Evolutionary conservation across 164 flowering plant genomes (phyloP).

Genomic region (Hamamelis virginiana): DNA sequence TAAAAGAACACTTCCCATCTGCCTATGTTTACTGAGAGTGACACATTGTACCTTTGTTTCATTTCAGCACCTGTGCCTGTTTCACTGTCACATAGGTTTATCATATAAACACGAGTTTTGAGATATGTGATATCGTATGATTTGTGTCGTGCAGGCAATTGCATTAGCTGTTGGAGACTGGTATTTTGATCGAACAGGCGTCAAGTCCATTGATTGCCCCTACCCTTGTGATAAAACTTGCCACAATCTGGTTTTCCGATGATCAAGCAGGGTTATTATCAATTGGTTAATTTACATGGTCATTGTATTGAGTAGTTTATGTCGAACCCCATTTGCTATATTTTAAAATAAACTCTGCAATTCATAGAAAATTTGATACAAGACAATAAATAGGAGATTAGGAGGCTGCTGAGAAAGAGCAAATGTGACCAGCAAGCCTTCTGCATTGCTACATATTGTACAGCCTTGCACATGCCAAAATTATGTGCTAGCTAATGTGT

Average conservation of each 20-base stretch:
- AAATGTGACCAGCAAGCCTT: constrained; percentile 23
- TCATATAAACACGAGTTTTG: background rate
- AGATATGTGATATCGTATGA: background rate
- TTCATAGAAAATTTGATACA: constrained; percentile 9
- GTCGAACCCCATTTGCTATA: background rate
- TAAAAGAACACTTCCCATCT: too few relatives aligned
- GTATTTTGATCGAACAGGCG: constrained; percentile 64
- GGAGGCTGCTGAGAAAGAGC: constrained; percentile 12
- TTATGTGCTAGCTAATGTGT: background rate
- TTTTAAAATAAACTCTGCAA: constrained; percentile 1
- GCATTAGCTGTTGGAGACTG: constrained; percentile 83
- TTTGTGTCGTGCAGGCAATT: constrained; percentile 49
- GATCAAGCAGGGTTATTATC: constrained; percentile 3
- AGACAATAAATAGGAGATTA: constrained; percentile 20
- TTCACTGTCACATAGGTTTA: background rate
- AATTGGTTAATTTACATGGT: background rate
- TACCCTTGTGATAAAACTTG: constrained; percentile 80
- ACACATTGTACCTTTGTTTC: too few relatives aligned
- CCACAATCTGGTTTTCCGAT: constrained; percentile 61
- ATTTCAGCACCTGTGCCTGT: background rate
- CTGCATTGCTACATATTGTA: constrained; percentile 11
- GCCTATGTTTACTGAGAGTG: too few relatives aligned
- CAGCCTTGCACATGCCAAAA: constrained; percentile 3
- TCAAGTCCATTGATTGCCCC: constrained; percentile 60
- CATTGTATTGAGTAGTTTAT: background rate